These are phyloP conservation scores for Karstenula rhodostoma DNA, from an alignment of 2,329 filamentous ascomycete species.

Conservation along the genomic window DNA sequence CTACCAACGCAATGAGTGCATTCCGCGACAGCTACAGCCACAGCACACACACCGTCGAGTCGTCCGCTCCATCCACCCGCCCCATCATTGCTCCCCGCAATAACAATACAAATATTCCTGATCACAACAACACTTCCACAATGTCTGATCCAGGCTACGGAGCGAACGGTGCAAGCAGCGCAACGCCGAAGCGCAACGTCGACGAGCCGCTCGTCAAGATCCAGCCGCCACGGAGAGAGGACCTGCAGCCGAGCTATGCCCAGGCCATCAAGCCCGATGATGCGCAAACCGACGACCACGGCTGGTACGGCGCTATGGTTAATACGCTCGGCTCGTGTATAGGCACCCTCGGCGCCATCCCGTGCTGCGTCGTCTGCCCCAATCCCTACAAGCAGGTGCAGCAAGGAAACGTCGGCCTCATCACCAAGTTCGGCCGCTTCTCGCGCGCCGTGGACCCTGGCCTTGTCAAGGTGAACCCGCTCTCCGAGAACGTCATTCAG, in stretches of 20 bases:
- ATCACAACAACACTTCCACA: slow-evolving; percentile 16
- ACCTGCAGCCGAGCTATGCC: slow-evolving; percentile 85
- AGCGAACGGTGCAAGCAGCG: slow-evolving; percentile 39
- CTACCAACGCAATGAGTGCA: slow-evolving; percentile 12
- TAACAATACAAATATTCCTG: slow-evolving; percentile 9
- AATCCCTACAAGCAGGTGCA: slow-evolving; percentile 94
- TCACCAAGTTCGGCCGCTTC: slow-evolving; percentile 95
- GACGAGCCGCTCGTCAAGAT: slow-evolving; percentile 63
- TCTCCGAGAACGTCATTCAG: slow-evolving; percentile 87
- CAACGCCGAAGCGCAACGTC: slow-evolving; percentile 15
- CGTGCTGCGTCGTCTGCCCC: slow-evolving; percentile 89
- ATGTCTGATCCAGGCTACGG: slow-evolving; percentile 47
- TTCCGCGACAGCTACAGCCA: neutral
- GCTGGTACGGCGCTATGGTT: slow-evolving; percentile 92
- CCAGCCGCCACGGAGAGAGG: slow-evolving; percentile 80
- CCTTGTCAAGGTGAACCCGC: slow-evolving; percentile 95
- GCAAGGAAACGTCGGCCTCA: slow-evolving; percentile 93
- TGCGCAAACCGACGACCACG: slow-evolving; percentile 74
- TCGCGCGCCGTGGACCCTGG: slow-evolving; percentile 96
- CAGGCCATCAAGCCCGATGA: slow-evolving; percentile 68
- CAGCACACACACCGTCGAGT: neutral
- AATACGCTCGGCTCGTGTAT: slow-evolving; percentile 77
- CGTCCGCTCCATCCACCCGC: slow-evolving; percentile 34
- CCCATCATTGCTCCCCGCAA: slow-evolving; percentile 31
- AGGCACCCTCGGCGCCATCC: slow-evolving; percentile 83